These are phyloP conservation scores for Fomitiporia mediterranea DNA, from an alignment of 1,284 basidiomycete genomes.

Conservation along the genomic window DNA sequence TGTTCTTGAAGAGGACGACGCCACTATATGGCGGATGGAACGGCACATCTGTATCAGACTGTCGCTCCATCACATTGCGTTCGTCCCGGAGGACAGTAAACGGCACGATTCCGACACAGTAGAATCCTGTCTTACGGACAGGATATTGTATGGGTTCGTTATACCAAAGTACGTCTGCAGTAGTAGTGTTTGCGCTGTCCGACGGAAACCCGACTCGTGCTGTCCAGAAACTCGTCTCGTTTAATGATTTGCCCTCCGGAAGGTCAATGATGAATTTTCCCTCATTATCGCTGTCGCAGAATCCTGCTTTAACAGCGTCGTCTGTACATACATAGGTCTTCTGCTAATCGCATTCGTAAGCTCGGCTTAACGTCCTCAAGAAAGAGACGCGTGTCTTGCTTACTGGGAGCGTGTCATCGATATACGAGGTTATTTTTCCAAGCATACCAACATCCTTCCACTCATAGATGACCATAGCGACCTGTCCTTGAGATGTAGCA, in stretches of 20 bases:
- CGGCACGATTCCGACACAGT: slow-evolving; percentile 88
- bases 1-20: slow-evolving; percentile 82
- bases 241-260: slow-evolving; percentile 52
- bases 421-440: slow-evolving; percentile 61
- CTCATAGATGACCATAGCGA: slow-evolving; percentile 94
- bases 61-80: slow-evolving; percentile 25
- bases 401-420: slow-evolving; percentile 64
- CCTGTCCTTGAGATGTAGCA: slow-evolving; percentile 74
- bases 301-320: slow-evolving; percentile 60
- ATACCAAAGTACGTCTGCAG: slow-evolving; percentile 47
- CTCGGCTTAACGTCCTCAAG: neutral
- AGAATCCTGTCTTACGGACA: slow-evolving; percentile 90
- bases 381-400: slow-evolving; percentile 30
- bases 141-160: slow-evolving; percentile 67
- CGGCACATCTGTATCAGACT: slow-evolving; percentile 40
- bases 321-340: slow-evolving; percentile 91
- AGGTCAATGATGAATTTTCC: slow-evolving; percentile 83
- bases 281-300: slow-evolving; percentile 66
- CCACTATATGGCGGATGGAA: slow-evolving; percentile 82
- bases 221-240: slow-evolving; percentile 78
- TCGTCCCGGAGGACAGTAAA: slow-evolving; percentile 56
- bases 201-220: slow-evolving; percentile 56
- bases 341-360: slow-evolving; percentile 42
- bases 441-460: slow-evolving; percentile 85
- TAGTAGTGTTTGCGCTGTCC: slow-evolving; percentile 23